Conservation (phyloP, 1,284 basidiomycete species). For the Gomphus sp. region DNA sequence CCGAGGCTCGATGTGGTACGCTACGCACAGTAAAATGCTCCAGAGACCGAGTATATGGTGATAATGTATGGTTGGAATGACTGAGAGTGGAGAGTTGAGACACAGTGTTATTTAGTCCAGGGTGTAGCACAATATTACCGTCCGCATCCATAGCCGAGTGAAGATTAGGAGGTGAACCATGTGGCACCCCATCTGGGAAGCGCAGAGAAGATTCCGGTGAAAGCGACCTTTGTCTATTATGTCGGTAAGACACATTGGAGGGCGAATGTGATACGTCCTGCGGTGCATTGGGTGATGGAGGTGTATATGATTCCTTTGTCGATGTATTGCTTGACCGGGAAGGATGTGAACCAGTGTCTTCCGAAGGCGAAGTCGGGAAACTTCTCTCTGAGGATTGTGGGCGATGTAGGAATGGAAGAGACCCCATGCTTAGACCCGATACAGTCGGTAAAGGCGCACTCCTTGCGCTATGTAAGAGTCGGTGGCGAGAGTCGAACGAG, state of each 20-base stretch:
- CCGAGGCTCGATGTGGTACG: constrained; percentile 51
- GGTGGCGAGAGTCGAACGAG: neutral
- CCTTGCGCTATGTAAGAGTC: neutral
- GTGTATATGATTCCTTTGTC: constrained; percentile 24
- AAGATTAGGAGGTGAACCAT: constrained; percentile 7
- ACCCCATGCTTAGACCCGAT: neutral
- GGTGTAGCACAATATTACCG: constrained; percentile 57
- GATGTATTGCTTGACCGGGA: constrained; percentile 29
- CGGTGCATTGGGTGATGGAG: constrained; percentile 21
- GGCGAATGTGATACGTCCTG: neutral
- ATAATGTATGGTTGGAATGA: constrained; percentile 83
- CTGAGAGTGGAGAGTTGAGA: constrained; percentile 79
- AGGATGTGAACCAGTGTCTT: constrained; percentile 27
- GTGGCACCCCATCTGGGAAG: neutral
- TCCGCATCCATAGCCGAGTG: constrained; percentile 6
- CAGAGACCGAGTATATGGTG: constrained; percentile 80
- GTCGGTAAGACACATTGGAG: neutral
- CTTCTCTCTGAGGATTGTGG: neutral
- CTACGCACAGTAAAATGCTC: constrained; percentile 87
- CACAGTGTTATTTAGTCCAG: constrained; percentile 61
- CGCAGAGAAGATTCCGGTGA: neutral
- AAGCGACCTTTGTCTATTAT: constrained; percentile 1
- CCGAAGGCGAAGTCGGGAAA: neutral
- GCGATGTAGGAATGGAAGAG: neutral
- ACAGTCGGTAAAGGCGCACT: neutral